Evolutionary conservation across 371 early-diverging fungal genomes (phyloP).

Genomic region (Mortierella sp.): DNA sequence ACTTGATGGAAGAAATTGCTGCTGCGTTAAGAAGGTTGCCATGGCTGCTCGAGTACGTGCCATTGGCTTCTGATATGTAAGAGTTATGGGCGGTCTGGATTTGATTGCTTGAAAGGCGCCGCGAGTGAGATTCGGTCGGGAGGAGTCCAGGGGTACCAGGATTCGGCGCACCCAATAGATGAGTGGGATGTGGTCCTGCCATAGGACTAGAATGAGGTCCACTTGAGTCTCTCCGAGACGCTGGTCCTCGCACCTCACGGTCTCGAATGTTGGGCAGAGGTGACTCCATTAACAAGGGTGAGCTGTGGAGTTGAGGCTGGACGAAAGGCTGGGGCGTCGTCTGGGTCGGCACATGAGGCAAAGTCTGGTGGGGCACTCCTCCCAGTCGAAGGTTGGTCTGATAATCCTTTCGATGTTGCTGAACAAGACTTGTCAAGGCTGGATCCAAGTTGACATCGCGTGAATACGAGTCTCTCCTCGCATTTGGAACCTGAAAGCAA

Average conservation of each 20-base stretch:
- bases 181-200: background rate
- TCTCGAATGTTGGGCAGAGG: background rate
- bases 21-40: constrained; percentile 15
- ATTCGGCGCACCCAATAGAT: background rate
- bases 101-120: background rate
- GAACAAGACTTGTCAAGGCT: constrained; percentile 32
- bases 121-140: background rate
- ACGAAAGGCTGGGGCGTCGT: background rate
- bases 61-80: background rate
- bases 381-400: constrained; percentile 30
- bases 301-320: background rate
- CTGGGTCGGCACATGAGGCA: background rate
- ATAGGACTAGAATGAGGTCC: background rate
- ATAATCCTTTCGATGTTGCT: constrained; percentile 49
- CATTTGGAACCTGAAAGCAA: constrained; percentile 37
- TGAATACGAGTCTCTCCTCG: constrained; percentile 21
- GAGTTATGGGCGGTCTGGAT: background rate
- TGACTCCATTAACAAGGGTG: background rate
- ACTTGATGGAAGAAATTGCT: background rate
- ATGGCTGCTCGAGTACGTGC: background rate
- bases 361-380: constrained; percentile 12
- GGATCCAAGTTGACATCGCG: constrained; percentile 38
- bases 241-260: background rate
- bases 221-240: constrained; percentile 12
- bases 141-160: background rate